Conservation (phyloP, 2,329 filamentous ascomycete genomes). For the Tolypocladium cylindrosporum region DNA sequence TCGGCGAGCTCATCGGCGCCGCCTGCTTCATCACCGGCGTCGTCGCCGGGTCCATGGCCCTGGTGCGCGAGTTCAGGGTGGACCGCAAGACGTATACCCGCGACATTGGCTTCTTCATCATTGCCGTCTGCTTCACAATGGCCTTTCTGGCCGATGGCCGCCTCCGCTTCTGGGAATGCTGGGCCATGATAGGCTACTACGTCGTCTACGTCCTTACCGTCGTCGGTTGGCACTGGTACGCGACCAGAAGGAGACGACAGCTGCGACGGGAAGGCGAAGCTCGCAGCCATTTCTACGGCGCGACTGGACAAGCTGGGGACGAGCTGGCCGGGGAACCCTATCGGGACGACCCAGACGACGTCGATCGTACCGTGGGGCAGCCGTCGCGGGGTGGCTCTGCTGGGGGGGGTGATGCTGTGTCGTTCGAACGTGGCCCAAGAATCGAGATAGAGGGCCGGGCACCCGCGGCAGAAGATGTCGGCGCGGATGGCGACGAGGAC, state of each 20-base stretch:
- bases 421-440: conserved; percentile 33
- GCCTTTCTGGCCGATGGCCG: conserved; percentile 76
- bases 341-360: conserved; percentile 43
- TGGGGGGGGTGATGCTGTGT: conserved; percentile 26
- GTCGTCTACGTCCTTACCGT: conserved; percentile 81
- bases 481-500: conserved; percentile 31
- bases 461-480: conserved; percentile 20
- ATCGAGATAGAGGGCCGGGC: conserved; percentile 34
- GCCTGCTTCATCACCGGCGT: conserved; percentile 95
- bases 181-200: conserved; percentile 85
- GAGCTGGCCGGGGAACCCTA: conserved; percentile 50
- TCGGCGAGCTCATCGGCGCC: conserved; percentile 90
- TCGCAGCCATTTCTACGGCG: conserved; percentile 60
- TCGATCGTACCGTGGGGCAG: conserved; percentile 9
- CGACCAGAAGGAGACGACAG: conserved; percentile 49
- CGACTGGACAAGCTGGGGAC: conserved; percentile 39
- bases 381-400: conserved; percentile 7
- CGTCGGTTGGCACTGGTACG: conserved; percentile 85
- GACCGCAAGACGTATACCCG: conserved; percentile 81
- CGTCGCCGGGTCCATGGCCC: conserved; percentile 91
- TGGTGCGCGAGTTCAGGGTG: conserved; percentile 91
- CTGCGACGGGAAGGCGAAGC: conserved; percentile 61
- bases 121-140: conserved; percentile 80
- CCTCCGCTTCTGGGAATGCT: conserved; percentile 81
- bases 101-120: conserved; percentile 86